A percentile compares a stretch with the other conserved stretches of the same genome.
Conservation (phyloP, 768 basidiomycete genomes). For the Termitomyces titanicus region DNA sequence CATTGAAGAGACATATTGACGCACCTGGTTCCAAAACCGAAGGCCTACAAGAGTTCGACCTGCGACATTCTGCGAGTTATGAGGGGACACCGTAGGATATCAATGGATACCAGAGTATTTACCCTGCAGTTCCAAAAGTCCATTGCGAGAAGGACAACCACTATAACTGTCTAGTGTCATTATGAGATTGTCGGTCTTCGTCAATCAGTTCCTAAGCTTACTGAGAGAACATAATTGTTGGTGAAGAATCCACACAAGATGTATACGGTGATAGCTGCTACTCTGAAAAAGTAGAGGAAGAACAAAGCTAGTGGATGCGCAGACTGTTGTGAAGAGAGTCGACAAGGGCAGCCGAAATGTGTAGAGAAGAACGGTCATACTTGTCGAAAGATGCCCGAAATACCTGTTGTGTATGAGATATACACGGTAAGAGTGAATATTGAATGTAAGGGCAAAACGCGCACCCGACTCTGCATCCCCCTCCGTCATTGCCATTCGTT, state of each 20-base stretch:
- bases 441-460: conserved; percentile 16
- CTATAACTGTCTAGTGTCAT: conserved; percentile 65
- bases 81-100: not conserved
- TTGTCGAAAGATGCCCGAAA: conserved; percentile 76
- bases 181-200: not conserved
- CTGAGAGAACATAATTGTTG: conserved; percentile 88
- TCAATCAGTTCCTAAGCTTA: conserved; percentile 26
- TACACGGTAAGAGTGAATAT: not conserved
- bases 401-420: conserved; percentile 34
- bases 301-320: conserved; percentile 82
- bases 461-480: conserved; percentile 76
- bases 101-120: conserved; percentile 16
- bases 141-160: conserved; percentile 91
- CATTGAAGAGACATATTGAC: conserved; percentile 5
- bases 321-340: conserved; percentile 43
- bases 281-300: conserved; percentile 85
- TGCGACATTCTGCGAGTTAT: conserved; percentile 70
- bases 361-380: conserved; percentile 31
- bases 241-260: conserved; percentile 91
- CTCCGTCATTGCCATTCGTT: conserved; percentile 48
- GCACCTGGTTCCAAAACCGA: conserved; percentile 94
- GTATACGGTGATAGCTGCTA: conserved; percentile 87
- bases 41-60: conserved; percentile 92
- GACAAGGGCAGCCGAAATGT: conserved; percentile 3
- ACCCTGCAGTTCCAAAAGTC: conserved; percentile 99